Conservation (phyloP, 805 yeast species). For the Debaryomyces tyrocola region DNA sequence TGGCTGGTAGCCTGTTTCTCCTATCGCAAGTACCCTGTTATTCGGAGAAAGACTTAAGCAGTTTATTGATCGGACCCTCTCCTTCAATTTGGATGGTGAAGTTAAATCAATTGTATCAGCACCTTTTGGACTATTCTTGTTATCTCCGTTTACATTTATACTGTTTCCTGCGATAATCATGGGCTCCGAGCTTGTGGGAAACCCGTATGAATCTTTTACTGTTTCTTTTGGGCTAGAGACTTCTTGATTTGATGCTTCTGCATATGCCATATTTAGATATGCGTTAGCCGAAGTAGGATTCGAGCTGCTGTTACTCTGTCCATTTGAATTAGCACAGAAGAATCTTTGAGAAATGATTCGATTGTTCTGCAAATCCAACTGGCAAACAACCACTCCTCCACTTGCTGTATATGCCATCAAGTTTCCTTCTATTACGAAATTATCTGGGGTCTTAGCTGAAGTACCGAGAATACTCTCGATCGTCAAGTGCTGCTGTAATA, state of each 20-base stretch:
- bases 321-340: constrained; percentile 43
- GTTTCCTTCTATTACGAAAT: constrained; percentile 40
- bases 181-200: constrained; percentile 27
- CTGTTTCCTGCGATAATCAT: constrained; percentile 19
- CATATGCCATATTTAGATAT: constrained; percentile 24
- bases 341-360: constrained; percentile 41
- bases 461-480: constrained; percentile 39
- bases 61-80: constrained; percentile 51
- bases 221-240: constrained; percentile 5
- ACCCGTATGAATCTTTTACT: constrained; percentile 36
- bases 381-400: constrained; percentile 58
- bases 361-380: constrained; percentile 19
- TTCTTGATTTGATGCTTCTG: constrained; percentile 7
- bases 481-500: constrained; percentile 2
- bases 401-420: constrained; percentile 55
- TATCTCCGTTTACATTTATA: constrained; percentile 1
- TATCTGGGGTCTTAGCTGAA: constrained; percentile 43
- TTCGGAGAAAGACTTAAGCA: constrained; percentile 62
- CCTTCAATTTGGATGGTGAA: constrained; percentile 27
- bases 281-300: constrained; percentile 23
- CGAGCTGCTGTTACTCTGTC: constrained; percentile 18
- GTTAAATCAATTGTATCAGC: constrained; percentile 6
- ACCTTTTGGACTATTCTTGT: constrained; percentile 3
- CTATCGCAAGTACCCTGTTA: constrained; percentile 57
- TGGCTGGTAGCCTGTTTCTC: constrained; percentile 72